Conservation (phyloP, 73 alveolate genomes). For the Tetrahymena borealis region DNA sequence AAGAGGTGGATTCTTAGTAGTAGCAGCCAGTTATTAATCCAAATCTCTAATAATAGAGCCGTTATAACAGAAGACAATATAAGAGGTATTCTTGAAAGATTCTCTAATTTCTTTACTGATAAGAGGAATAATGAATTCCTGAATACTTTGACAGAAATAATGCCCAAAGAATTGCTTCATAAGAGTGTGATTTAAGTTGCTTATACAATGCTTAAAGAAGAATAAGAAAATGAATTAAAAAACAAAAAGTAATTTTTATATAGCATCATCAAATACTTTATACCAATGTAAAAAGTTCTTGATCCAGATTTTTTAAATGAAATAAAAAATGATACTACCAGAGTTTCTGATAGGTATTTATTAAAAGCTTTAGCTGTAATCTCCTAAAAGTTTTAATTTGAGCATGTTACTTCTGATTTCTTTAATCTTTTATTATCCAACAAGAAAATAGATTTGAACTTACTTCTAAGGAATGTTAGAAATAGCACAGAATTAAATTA, state of each 20-base stretch:
- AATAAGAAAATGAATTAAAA: neutral
- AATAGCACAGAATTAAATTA: neutral
- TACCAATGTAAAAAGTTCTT: neutral
- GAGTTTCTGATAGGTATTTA: neutral
- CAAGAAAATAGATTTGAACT: neutral
- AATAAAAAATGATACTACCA: neutral
- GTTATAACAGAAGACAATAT: neutral
- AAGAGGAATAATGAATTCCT: neutral
- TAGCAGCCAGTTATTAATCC: neutral
- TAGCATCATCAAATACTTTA: neutral
- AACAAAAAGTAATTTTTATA: neutral
- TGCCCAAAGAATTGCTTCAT: neutral
- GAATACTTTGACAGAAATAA: neutral
- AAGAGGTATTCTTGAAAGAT: neutral
- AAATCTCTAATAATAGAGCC: neutral
- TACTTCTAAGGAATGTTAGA: neutral
- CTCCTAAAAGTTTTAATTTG: neutral
- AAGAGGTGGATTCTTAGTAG: neutral
- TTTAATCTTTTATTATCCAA: neutral
- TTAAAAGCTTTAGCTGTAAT: neutral
- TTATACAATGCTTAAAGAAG: neutral
- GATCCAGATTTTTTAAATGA: neutral
- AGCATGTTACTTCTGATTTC: neutral
- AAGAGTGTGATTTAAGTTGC: neutral
- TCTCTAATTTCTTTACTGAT: neutral